phyloP scores from a whole-genome alignment of 2,329 filamentous ascomycete genomes.

The Cyphellophora attinorum region DNA sequence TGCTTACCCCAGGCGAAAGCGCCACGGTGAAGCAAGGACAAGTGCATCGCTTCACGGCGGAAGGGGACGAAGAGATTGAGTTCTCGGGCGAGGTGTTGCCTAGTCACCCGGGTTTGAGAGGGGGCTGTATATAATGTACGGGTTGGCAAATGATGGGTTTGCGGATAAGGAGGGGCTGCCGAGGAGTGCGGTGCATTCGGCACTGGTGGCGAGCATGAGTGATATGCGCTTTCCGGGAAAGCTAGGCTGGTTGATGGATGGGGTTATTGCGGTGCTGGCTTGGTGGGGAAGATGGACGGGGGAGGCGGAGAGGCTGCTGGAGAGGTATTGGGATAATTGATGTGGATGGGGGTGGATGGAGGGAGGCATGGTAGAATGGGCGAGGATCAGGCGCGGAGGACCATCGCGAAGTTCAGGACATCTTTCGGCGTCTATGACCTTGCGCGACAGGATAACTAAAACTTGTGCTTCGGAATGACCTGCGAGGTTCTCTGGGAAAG shows the following conservation, averaged over 20 bases:
- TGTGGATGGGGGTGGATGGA: no score
- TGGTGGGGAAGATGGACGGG: slow-evolving; percentile 9
- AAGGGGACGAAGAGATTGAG: slow-evolving; percentile 7
- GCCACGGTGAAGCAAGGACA: slow-evolving; percentile 10
- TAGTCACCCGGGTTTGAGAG: slow-evolving; percentile 10
- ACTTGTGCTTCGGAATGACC: no score
- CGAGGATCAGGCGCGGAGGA: no score
- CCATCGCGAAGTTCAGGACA: no score
- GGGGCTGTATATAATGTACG: slow-evolving; percentile 13
- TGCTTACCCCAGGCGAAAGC: slow-evolving; percentile 7
- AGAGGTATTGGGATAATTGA: slow-evolving; percentile 14
- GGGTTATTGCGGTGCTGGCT: slow-evolving; percentile 5
- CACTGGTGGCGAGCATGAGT: slow-evolving; percentile 8
- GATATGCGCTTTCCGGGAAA: slow-evolving; percentile 11
- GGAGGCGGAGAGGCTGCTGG: slow-evolving; percentile 10
- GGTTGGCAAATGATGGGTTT: slow-evolving; percentile 13
- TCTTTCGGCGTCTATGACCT: no score
- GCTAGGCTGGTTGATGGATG: slow-evolving; percentile 7
- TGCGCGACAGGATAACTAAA: no score
- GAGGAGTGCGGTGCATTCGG: slow-evolving; percentile 9
- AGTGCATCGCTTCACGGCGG: slow-evolving; percentile 12
- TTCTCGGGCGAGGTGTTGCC: slow-evolving; percentile 9
- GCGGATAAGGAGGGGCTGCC: slow-evolving; percentile 10
- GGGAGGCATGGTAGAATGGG: no score
- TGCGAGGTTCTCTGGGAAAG: no score